Evolutionary conservation across 495 filamentous ascomycete species (phyloP).

Genomic region (Aspergillus bridgeri): DNA sequence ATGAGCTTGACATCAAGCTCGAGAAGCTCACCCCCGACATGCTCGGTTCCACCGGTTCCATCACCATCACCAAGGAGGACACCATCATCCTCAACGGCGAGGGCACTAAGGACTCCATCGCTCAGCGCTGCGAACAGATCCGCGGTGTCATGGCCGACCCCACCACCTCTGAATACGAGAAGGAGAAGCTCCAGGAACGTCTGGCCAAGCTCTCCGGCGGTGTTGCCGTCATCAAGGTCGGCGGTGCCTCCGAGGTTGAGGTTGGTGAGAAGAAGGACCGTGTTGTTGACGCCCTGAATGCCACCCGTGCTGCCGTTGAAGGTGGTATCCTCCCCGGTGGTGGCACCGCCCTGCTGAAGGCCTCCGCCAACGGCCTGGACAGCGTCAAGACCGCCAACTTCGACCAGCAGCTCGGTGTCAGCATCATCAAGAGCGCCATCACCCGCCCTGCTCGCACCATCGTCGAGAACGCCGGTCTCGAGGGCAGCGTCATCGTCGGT

Average conservation of each 20-base stretch:
- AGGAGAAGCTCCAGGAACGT: slow-evolving; percentile 99
- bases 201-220: slow-evolving; percentile 98
- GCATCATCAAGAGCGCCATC: slow-evolving; percentile 95
- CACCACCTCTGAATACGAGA: slow-evolving; percentile 95
- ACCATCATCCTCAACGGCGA: slow-evolving; percentile 98
- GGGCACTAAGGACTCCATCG: slow-evolving; percentile 88
- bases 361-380: slow-evolving; percentile 80
- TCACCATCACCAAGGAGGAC: slow-evolving; percentile 99
- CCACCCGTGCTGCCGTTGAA: slow-evolving; percentile 96
- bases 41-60: slow-evolving; percentile 94
- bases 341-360: slow-evolving; percentile 97
- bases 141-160: slow-evolving; percentile 94
- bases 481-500: slow-evolving; percentile 94
- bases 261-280: slow-evolving; percentile 99
- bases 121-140: slow-evolving; percentile 98
- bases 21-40: slow-evolving; percentile 95
- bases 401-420: slow-evolving; percentile 97
- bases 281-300: slow-evolving; percentile 96
- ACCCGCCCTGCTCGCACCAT: slow-evolving; percentile 91
- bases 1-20: slow-evolving; percentile 97
- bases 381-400: slow-evolving; percentile 88
- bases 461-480: slow-evolving; percentile 94
- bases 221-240: slow-evolving; percentile 99
- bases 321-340: slow-evolving; percentile 98
- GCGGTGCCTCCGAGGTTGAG: slow-evolving; percentile 95